Evolutionary conservation across 257 asterid genomes (phyloP).

Genomic region (Nicotiana otophora): DNA sequence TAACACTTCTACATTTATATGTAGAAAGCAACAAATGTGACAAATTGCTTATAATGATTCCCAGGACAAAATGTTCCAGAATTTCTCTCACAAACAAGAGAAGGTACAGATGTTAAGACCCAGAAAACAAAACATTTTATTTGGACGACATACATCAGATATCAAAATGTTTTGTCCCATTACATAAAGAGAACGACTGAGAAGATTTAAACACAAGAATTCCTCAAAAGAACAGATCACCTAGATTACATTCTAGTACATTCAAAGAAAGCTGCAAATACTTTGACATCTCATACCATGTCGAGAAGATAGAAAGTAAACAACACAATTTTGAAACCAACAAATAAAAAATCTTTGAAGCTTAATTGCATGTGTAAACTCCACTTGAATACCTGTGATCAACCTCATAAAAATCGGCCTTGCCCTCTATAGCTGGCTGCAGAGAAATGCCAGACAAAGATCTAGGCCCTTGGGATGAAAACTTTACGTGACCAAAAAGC

Average conservation of each 20-base stretch:
- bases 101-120: background rate
- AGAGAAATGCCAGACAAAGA: conserved; percentile 86
- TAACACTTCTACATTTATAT: too few species aligned
- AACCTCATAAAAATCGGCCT: conserved; percentile 69
- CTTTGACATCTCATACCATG: background rate
- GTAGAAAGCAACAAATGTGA: too few species aligned
- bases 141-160: background rate
- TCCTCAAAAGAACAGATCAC: background rate
- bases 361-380: conserved; percentile 64
- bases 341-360: background rate
- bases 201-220: conserved; percentile 1
- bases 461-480: conserved; percentile 54
- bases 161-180: background rate
- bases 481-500: conserved; percentile 61
- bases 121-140: background rate
- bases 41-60: too few species aligned
- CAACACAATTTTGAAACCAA: background rate
- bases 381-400: conserved; percentile 87
- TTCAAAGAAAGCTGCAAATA: conserved; percentile 7
- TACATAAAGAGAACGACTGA: background rate
- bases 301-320: background rate
- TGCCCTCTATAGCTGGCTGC: conserved; percentile 81
- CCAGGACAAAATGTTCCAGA: too few species aligned
- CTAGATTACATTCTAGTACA: conserved; percentile 8
- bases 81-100: too few species aligned